Evolutionary conservation across 345 rosid species (phyloP), one percentile per base, ranked within the genome.

Genomic region (Pugionium dolabratum): DNA sequence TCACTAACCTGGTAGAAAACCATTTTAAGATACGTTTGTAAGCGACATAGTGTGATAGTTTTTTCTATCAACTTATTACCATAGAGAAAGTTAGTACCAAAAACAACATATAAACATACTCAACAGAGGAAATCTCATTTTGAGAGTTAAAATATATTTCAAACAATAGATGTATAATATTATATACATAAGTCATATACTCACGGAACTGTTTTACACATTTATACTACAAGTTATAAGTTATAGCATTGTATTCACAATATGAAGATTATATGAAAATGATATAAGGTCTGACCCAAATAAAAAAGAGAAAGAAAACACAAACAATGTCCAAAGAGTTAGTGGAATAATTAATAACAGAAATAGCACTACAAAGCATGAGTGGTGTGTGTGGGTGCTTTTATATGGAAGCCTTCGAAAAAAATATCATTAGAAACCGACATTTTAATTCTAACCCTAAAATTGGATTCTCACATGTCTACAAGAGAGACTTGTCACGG

Each of bases 361-460:
- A 49, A 57, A 49, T 58, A 50, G 48, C 61, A 72, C n/a, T n/a
- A n/a, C 42, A 43, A 58, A 58, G 34, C 71, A 58, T 58, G 41
- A 72, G 71, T 65, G 71, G 61, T 41, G 66, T 65, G 66, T 0
- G 18, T 18, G 18, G 18, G 28, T 61, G 33, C 66, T 29, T 50
- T 27, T 42, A 35, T 35, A 43, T 58, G 6, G 29, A 57, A 65
- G 60, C 66, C 55, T 42, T 50, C 10, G 18, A 51, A 49, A 61
- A 55, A 50, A 25, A 49, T 72, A 50, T 50, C 54, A 65, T 32
- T 29, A 46, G 66, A 46, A 28, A 58, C 75, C 76, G 76, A 72
- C 76, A 41, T 72, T 58, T 57, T 56, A 72, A 64, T 64, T 57
- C 59, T 11, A 65, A 72, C 70, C 70, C 71, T 72, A 33, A 65